A percentile compares a stretch with the other conserved stretches of the same genome.
Evolutionary conservation across 2,329 filamentous ascomycete species (phyloP).

Genomic region (Claviceps sp.): DNA sequence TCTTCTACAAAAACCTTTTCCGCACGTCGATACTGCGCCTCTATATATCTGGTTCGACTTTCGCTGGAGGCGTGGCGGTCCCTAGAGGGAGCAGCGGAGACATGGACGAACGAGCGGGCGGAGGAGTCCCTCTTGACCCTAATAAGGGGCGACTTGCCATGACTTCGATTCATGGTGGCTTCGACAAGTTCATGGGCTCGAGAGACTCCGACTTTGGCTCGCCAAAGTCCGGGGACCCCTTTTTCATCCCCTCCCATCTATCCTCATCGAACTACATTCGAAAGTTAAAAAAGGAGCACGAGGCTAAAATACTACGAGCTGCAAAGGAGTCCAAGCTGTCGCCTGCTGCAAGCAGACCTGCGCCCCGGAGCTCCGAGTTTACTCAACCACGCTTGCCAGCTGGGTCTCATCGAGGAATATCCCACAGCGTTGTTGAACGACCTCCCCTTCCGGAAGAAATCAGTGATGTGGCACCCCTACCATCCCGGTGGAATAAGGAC

Average conservation of each 20-base stretch:
- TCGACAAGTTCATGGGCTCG: conserved; percentile 32
- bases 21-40: conserved; percentile 13
- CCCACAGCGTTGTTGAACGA: conserved; percentile 75
- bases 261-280: conserved; percentile 64
- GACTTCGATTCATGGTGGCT: conserved; percentile 35
- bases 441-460: conserved; percentile 48
- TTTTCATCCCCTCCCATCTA: conserved; percentile 80
- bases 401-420: conserved; percentile 57
- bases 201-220: conserved; percentile 15
- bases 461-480: conserved; percentile 49
- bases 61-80: conserved; percentile 3
- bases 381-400: conserved; percentile 26
- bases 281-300: conserved; percentile 58
- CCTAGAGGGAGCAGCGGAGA: conserved; percentile 8
- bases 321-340: conserved; percentile 29
- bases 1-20: conserved; percentile 22
- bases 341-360: conserved; percentile 21
- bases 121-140: conserved; percentile 8
- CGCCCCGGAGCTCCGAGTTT: conserved; percentile 39
- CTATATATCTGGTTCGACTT: conserved; percentile 6
- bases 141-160: conserved; percentile 19
- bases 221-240: conserved; percentile 25
- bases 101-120: conserved; percentile 22
- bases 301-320: conserved; percentile 36
- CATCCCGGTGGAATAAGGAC: conserved; percentile 66